phyloP scores from a whole-genome alignment of 805 yeast species.

The Candida cerambycidarum region DNA sequence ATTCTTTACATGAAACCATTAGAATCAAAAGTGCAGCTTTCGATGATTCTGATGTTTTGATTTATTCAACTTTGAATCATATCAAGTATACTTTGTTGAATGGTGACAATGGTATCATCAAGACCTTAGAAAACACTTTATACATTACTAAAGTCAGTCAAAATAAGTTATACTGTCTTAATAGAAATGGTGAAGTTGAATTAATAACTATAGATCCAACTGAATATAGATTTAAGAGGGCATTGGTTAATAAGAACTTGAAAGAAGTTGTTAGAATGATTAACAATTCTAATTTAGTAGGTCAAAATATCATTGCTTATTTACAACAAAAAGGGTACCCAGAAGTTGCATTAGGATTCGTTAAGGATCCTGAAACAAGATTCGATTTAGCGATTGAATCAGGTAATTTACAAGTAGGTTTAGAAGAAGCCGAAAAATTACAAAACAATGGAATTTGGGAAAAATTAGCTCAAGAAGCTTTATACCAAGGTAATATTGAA shows the following conservation, averaged over 20 bases:
- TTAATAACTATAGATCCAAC: conserved; percentile 85
- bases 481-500: conserved; percentile 83
- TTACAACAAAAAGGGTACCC: conserved; percentile 95
- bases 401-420: conserved; percentile 84
- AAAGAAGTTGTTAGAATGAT: conserved; percentile 89
- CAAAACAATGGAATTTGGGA: conserved; percentile 74
- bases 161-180: conserved; percentile 72
- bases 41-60: conserved; percentile 90
- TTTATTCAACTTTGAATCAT: conserved; percentile 93
- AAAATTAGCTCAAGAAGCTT: conserved; percentile 79
- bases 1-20: conserved; percentile 93
- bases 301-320: conserved; percentile 95
- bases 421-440: conserved; percentile 79
- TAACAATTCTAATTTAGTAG: conserved; percentile 86
- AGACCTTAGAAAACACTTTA: conserved; percentile 85
- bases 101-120: conserved; percentile 94
- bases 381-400: conserved; percentile 95
- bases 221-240: conserved; percentile 93
- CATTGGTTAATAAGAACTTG: conserved; percentile 85
- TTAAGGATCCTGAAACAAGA: conserved; percentile 92
- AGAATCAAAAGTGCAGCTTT: conserved; percentile 96
- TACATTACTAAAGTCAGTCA: conserved; percentile 76
- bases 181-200: conserved; percentile 83
- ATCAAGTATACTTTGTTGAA: conserved; percentile 89
- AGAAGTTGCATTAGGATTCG: conserved; percentile 95